Evolutionary conservation across 345 rosid genomes (phyloP).

Genomic region (Stellera chamaejasme): DNA sequence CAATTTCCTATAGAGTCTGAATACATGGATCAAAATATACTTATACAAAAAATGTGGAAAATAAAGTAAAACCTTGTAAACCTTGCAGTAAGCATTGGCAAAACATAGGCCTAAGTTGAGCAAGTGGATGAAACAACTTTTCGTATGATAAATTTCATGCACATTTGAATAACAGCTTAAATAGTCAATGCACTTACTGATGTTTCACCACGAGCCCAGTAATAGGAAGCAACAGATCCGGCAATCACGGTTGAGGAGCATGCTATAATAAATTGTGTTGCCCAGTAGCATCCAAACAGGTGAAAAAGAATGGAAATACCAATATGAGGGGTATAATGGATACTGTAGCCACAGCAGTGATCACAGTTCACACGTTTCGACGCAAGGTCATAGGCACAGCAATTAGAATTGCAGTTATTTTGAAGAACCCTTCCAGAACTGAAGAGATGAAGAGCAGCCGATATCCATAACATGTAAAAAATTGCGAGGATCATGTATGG

Average conservation of each 20-base stretch:
- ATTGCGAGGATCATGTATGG: slow-evolving; percentile 71
- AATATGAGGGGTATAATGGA: slow-evolving; percentile 91
- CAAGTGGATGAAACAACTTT: not conserved
- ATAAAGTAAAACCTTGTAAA: too few species aligned
- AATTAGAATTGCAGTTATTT: slow-evolving; percentile 72
- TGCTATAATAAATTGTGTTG: slow-evolving; percentile 83
- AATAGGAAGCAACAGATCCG: slow-evolving; percentile 92
- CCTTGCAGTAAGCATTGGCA: not conserved
- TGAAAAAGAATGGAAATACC: slow-evolving; percentile 84
- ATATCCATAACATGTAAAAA: slow-evolving; percentile 94
- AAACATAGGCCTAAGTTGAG: not conserved
- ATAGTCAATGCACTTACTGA: slow-evolving; percentile 38
- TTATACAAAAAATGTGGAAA: not conserved
- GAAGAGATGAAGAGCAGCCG: slow-evolving; percentile 83
- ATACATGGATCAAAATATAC: not conserved
- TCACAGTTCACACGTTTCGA: slow-evolving; percentile 81
- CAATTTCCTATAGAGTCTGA: not conserved
- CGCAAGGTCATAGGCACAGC: slow-evolving; percentile 84
- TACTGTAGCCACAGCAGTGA: slow-evolving; percentile 79
- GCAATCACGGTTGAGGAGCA: slow-evolving; percentile 85
- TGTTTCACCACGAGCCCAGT: slow-evolving; percentile 89
- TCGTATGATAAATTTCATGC: too few species aligned
- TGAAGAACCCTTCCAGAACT: slow-evolving; percentile 85
- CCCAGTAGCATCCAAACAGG: slow-evolving; percentile 95
- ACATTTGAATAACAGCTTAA: not conserved